These are phyloP conservation scores for Citrus mangshanensis DNA, from an alignment of 345 rosid genomes.

Conservation along the genomic window DNA sequence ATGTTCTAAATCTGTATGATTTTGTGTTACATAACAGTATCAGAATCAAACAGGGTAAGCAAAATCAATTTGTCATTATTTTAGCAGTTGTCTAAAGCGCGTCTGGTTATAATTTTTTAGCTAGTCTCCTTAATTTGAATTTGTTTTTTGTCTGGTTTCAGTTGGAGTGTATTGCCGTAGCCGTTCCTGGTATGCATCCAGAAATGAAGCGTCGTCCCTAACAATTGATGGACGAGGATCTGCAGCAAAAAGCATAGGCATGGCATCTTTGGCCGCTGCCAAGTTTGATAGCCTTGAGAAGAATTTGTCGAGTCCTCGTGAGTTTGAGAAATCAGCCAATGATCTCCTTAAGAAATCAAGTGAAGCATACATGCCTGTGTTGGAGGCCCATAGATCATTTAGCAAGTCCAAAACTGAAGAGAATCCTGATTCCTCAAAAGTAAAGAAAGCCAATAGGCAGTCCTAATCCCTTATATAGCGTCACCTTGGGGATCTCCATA, in stretches of 20 bases:
- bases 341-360: constrained; percentile 43
- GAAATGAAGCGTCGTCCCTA: constrained; percentile 73
- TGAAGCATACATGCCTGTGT: constrained; percentile 42
- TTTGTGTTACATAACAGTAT: neutral
- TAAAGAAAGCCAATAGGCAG: constrained; percentile 26
- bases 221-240: constrained; percentile 62
- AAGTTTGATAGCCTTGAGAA: constrained; percentile 64
- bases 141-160: constrained; percentile 21
- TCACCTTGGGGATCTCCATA: neutral
- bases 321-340: constrained; percentile 41
- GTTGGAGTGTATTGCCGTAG: constrained; percentile 86
- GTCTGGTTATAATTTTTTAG: too few relatives aligned
- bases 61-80: neutral
- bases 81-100: neutral
- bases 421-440: constrained; percentile 23
- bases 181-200: constrained; percentile 82
- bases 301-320: constrained; percentile 57
- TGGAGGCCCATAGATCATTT: constrained; percentile 44
- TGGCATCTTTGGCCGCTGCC: constrained; percentile 48
- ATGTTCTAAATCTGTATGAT: neutral
- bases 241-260: constrained; percentile 38
- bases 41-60: neutral
- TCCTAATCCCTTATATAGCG: too few relatives aligned
- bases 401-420: constrained; percentile 40
- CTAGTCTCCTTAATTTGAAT: neutral